These are phyloP conservation scores for Tilletia setariae DNA, from an alignment of 1,284 basidiomycete species.

Conservation along the genomic window DNA sequence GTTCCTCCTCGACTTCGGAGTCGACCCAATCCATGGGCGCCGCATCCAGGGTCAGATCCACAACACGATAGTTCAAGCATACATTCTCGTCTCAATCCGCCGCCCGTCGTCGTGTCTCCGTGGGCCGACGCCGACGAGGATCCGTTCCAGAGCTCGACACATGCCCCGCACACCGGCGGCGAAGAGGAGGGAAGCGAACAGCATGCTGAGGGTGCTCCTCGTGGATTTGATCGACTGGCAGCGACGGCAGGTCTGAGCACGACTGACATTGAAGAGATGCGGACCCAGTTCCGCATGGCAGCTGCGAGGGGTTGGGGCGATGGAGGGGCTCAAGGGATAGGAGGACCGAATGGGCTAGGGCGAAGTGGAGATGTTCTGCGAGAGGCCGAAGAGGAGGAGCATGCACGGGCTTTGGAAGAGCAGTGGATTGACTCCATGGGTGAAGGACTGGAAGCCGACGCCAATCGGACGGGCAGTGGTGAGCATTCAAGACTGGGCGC, in stretches of 20 bases:
- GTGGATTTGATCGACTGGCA: constrained; percentile 29
- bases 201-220: no score
- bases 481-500: neutral
- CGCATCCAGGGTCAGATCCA: no score
- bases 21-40: neutral
- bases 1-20: no score
- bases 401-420: constrained; percentile 26
- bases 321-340: neutral
- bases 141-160: no score
- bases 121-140: neutral
- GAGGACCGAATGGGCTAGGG: constrained; percentile 8
- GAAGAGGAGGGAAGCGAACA: no score
- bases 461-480: constrained; percentile 5
- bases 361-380: constrained; percentile 26
- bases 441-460: constrained; percentile 7
- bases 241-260: constrained; percentile 27
- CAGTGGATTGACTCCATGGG: constrained; percentile 31
- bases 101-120: no score
- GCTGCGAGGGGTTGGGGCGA: constrained; percentile 6
- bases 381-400: constrained; percentile 23
- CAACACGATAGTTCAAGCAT: no score
- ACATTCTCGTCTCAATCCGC: no score
- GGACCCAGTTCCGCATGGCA: constrained; percentile 24
- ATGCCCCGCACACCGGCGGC: no score
- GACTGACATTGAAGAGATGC: constrained; percentile 28